A percentile compares a stretch with the other conserved stretches of the same genome.
Conservation (phyloP, 352 stramenopile species). For the Pythium aquatile region DNA sequence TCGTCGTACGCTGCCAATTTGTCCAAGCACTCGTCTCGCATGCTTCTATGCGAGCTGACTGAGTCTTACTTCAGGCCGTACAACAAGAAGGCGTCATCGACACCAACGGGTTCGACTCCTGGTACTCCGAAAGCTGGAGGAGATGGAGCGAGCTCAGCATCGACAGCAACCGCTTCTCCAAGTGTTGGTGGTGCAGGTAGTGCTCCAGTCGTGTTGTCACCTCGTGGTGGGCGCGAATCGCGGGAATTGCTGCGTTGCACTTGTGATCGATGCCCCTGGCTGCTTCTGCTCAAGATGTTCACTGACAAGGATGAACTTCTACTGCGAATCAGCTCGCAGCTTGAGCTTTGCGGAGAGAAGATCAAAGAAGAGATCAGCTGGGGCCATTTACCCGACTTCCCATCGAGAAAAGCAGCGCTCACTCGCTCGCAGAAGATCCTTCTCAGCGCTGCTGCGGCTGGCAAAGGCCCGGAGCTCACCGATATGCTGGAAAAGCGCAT, state of each 20-base stretch:
- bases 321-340: constrained; percentile 60
- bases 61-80: constrained; percentile 62
- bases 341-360: constrained; percentile 74
- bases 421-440: constrained; percentile 70
- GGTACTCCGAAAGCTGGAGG: constrained; percentile 9
- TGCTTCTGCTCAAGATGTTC: constrained; percentile 71
- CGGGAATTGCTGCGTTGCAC: constrained; percentile 64
- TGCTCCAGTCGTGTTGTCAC: constrained; percentile 12
- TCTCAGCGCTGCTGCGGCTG: constrained; percentile 37
- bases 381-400: constrained; percentile 64
- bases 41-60: constrained; percentile 62
- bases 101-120: constrained; percentile 21
- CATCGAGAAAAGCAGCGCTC: constrained; percentile 54
- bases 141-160: background rate
- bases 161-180: background rate
- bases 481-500: constrained; percentile 65
- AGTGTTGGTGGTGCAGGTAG: background rate
- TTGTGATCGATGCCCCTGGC: constrained; percentile 70
- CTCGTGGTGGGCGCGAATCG: constrained; percentile 30
- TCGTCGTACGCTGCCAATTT: constrained; percentile 52
- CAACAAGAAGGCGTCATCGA: constrained; percentile 23
- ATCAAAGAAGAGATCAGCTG: constrained; percentile 74
- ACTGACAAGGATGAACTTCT: constrained; percentile 70
- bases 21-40: constrained; percentile 44
- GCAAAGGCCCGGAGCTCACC: constrained; percentile 45